Evolutionary conservation across 257 asterid genomes (phyloP).

Genomic region (Nyctanthes arbortristis): DNA sequence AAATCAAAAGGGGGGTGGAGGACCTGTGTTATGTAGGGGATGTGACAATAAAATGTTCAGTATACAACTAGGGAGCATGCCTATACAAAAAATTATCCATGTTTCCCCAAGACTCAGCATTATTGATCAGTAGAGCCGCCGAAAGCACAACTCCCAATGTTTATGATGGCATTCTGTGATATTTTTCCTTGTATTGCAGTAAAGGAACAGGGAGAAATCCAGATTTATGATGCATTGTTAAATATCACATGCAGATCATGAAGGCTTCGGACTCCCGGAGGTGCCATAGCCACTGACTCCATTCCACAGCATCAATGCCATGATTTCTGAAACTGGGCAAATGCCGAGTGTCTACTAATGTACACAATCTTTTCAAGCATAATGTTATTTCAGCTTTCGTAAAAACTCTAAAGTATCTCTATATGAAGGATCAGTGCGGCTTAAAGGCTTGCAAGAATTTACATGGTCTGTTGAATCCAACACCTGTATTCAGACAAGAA

Average conservation of each 20-base stretch:
- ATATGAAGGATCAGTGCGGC: constrained; percentile 84
- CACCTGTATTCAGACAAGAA: constrained; percentile 50
- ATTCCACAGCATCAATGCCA: neutral
- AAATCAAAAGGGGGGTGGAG: neutral
- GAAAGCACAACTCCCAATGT: neutral
- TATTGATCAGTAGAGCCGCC: neutral
- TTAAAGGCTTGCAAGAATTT: constrained; percentile 93
- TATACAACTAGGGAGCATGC: neutral
- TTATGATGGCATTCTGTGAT: neutral
- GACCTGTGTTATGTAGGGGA: neutral
- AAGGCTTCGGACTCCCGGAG: neutral
- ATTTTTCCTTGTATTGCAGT: no score
- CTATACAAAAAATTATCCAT: neutral
- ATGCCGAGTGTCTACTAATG: constrained; percentile 16
- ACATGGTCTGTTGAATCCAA: constrained; percentile 96
- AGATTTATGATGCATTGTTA: neutral
- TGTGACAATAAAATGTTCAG: neutral
- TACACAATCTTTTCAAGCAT: constrained; percentile 29
- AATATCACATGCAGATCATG: neutral
- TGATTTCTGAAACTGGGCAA: neutral
- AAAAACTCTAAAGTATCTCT: constrained; percentile 78
- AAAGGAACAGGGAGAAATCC: no score
- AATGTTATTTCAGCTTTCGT: constrained; percentile 67
- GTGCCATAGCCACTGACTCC: neutral
- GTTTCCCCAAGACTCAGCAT: neutral